Evolutionary conservation across 306 rosid genomes (phyloP).

Genomic region (Sphenostylis stenocarpa): DNA sequence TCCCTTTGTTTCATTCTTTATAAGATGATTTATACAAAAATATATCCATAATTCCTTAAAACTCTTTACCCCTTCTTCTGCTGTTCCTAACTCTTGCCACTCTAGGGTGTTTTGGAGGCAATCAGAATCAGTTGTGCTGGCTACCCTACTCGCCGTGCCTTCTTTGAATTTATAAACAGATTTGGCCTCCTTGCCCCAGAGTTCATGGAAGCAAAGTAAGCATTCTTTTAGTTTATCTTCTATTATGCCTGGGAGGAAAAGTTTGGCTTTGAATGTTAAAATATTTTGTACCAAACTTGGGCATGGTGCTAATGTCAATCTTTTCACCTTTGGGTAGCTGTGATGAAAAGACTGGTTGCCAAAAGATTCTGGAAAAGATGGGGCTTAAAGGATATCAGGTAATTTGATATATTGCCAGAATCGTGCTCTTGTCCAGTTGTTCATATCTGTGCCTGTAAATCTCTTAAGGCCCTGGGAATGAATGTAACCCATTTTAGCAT

Average conservation of each 20-base stretch:
- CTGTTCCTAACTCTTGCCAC: slow-evolving; percentile 26
- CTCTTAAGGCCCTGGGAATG: slow-evolving; percentile 12
- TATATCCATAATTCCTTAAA: slow-evolving; percentile 10
- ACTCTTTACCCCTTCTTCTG: slow-evolving; percentile 18
- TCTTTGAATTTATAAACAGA: slow-evolving; percentile 84
- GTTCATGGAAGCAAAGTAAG: slow-evolving; percentile 73
- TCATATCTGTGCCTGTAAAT: neutral
- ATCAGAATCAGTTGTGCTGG: slow-evolving; percentile 99
- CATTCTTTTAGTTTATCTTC: slow-evolving; percentile 34
- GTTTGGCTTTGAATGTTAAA: slow-evolving; percentile 12
- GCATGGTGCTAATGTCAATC: slow-evolving; percentile 31
- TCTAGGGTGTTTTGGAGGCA: slow-evolving; percentile 98
- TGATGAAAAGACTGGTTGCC: slow-evolving; percentile 76
- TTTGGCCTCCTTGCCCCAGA: slow-evolving; percentile 89
- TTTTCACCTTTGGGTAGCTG: slow-evolving; percentile 54
- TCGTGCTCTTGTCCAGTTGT: slow-evolving; percentile 9
- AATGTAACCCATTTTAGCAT: slow-evolving; percentile 28
- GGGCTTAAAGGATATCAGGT: slow-evolving; percentile 98
- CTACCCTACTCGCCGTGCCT: slow-evolving; percentile 91
- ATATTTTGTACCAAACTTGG: slow-evolving; percentile 30
- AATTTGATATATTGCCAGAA: slow-evolving; percentile 36
- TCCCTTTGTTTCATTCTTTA: slow-evolving; percentile 36
- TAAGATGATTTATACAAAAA: slow-evolving; percentile 22
- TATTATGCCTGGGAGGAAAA: slow-evolving; percentile 22
- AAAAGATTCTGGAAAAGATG: slow-evolving; percentile 82